Evolutionary conservation across 768 basidiomycete genomes (phyloP).

Genomic region (Leucosporidium scottii): DNA sequence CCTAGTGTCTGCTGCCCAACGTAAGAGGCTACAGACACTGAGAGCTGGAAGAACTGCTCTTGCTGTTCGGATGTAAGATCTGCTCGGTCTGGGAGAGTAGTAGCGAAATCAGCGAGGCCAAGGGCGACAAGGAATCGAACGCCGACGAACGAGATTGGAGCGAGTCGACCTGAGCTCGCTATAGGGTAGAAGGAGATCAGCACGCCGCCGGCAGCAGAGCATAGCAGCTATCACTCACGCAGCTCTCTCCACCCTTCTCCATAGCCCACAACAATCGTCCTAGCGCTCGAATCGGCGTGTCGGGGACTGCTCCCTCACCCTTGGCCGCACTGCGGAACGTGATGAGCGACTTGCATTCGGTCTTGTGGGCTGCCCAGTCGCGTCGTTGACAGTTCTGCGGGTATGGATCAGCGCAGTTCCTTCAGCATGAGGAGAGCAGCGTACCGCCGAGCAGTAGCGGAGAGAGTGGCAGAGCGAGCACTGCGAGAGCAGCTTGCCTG

Average conservation of each 20-base stretch:
- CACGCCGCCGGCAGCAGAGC: fast-evolving
- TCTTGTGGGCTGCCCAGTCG: constrained; percentile 55
- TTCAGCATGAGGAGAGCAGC: constrained; percentile 48
- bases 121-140: background rate
- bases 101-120: background rate
- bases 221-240: background rate
- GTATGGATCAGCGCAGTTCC: constrained; percentile 44
- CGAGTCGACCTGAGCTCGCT: constrained; percentile 57
- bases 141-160: constrained; percentile 69
- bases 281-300: constrained; percentile 71
- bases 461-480: constrained; percentile 66
- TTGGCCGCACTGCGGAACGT: constrained; percentile 48
- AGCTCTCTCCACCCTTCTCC: constrained; percentile 51
- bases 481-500: constrained; percentile 50
- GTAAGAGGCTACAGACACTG: constrained; percentile 39
- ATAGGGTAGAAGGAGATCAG: background rate
- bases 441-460: constrained; percentile 67
- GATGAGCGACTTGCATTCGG: constrained; percentile 66
- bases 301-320: constrained; percentile 47
- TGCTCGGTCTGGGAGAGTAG: constrained; percentile 9
- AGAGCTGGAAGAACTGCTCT: constrained; percentile 36
- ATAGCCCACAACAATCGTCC: constrained; percentile 56
- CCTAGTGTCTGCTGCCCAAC: constrained; percentile 32
- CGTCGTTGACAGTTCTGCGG: constrained; percentile 11
- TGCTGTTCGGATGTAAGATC: constrained; percentile 26